A percentile compares a stretch with the other conserved stretches of the same genome.
phyloP scores from a whole-genome alignment of 306 rosid species.

The Quercus variabilis region DNA sequence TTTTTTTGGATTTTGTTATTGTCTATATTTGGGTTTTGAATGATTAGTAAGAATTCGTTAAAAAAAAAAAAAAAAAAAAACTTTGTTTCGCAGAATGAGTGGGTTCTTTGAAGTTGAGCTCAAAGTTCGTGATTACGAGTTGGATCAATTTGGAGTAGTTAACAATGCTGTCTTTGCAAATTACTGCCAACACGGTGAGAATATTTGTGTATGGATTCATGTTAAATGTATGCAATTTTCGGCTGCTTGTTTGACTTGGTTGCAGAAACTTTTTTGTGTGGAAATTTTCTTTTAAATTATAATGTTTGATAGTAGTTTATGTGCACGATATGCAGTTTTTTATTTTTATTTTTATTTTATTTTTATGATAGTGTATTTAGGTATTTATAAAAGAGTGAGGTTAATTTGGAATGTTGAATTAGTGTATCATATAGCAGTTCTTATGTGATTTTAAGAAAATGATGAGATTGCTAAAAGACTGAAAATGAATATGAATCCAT shows the following conservation, averaged over 20 bases:
- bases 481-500: not conserved
- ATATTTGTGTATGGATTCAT: slow-evolving; percentile 9
- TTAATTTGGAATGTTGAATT: not conserved
- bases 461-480: not conserved
- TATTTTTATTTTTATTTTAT: not conserved
- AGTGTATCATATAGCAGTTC: not conserved
- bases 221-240: not conserved
- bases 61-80: too few species aligned
- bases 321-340: not conserved
- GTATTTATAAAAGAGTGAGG: not conserved
- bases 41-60: too few species aligned
- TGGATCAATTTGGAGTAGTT: slow-evolving; percentile 92
- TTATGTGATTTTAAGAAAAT: slow-evolving; percentile 3
- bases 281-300: not conserved
- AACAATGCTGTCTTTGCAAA: slow-evolving; percentile 91
- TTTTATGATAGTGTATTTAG: not conserved
- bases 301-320: not conserved
- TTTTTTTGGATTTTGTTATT: not conserved
- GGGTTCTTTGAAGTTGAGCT: slow-evolving; percentile 58
- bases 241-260: not conserved
- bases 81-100: slow-evolving; percentile 56
- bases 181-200: slow-evolving; percentile 88
- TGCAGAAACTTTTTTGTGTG: not conserved
- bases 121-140: slow-evolving; percentile 88
- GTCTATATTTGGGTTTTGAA: too few species aligned